These are phyloP conservation scores for Malus orientalis DNA, from an alignment of 306 rosid species.

Conservation along the genomic window DNA sequence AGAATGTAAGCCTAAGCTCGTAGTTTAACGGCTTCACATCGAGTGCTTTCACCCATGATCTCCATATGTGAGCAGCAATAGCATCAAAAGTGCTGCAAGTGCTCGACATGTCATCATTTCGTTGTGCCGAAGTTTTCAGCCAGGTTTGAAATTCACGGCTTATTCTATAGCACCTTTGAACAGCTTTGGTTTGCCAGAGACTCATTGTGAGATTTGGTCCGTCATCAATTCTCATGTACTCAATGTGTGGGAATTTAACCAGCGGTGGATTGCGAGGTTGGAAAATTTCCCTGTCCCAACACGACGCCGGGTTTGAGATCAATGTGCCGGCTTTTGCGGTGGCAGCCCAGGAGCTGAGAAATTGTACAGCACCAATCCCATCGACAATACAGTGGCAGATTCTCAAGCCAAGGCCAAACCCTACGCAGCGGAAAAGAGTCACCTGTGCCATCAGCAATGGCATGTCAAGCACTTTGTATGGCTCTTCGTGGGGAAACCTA, in stretches of 20 bases:
- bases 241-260: conserved; percentile 60
- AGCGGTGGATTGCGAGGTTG: conserved; percentile 54
- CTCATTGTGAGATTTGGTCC: conserved; percentile 55
- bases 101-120: conserved; percentile 17
- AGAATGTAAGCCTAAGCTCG: conserved; percentile 66
- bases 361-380: conserved; percentile 94
- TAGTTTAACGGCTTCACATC: conserved; percentile 62
- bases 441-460: conserved; percentile 84
- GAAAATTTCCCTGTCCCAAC: conserved; percentile 72
- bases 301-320: conserved; percentile 44
- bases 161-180: conserved; percentile 71
- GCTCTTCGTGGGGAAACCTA: conserved; percentile 71
- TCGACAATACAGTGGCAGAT: conserved; percentile 91
- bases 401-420: conserved; percentile 87
- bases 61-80: conserved; percentile 84
- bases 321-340: conserved; percentile 49
- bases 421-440: conserved; percentile 64
- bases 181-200: conserved; percentile 56
- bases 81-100: conserved; percentile 72
- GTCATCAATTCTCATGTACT: conserved; percentile 76
- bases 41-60: conserved; percentile 86
- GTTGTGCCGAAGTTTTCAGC: conserved; percentile 44
- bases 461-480: conserved; percentile 78
- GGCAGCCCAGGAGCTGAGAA: conserved; percentile 74
- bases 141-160: conserved; percentile 54